phyloP scores from a whole-genome alignment of 1,284 basidiomycete species.

The Malassezia dermatis region DNA sequence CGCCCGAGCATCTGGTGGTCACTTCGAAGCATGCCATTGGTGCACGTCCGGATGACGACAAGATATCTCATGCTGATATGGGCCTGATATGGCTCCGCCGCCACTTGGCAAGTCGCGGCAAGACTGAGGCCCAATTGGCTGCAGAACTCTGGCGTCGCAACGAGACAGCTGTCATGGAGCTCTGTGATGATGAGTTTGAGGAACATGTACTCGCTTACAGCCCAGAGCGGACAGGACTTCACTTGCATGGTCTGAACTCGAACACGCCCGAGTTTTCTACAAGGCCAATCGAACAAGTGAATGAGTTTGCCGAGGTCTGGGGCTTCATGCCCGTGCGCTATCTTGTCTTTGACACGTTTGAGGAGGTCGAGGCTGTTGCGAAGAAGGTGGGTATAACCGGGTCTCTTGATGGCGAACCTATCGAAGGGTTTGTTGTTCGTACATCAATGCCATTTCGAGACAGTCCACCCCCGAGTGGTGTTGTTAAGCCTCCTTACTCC shows the following conservation, averaged over 20 bases:
- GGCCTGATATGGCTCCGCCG: slow-evolving; percentile 72
- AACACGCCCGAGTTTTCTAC: slow-evolving; percentile 66
- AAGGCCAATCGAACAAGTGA: slow-evolving; percentile 54
- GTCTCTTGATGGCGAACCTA: slow-evolving; percentile 69
- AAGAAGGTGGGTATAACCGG: slow-evolving; percentile 59
- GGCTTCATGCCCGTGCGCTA: slow-evolving; percentile 78
- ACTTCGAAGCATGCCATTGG: slow-evolving; percentile 68
- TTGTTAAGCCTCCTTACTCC: slow-evolving; percentile 34
- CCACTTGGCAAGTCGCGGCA: slow-evolving; percentile 60
- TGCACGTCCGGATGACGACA: slow-evolving; percentile 11
- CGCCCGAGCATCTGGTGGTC: slow-evolving; percentile 64
- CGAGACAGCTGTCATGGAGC: slow-evolving; percentile 69
- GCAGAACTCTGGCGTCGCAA: slow-evolving; percentile 66
- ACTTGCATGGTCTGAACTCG: slow-evolving; percentile 72
- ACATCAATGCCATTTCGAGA: slow-evolving; percentile 29
- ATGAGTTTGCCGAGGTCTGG: slow-evolving; percentile 69
- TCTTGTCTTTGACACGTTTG: slow-evolving; percentile 56
- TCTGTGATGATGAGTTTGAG: slow-evolving; percentile 94
- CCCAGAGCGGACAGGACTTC: slow-evolving; percentile 72
- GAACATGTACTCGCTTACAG: slow-evolving; percentile 87
- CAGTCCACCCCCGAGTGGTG: background rate
- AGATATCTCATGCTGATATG: slow-evolving; percentile 59
- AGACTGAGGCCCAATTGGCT: slow-evolving; percentile 67
- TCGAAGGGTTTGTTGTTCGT: slow-evolving; percentile 91
- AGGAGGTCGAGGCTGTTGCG: slow-evolving; percentile 65